Base-by-base conservation (phyloP, 306 rosid genomes). In the Fagus sylvatica region DNA sequence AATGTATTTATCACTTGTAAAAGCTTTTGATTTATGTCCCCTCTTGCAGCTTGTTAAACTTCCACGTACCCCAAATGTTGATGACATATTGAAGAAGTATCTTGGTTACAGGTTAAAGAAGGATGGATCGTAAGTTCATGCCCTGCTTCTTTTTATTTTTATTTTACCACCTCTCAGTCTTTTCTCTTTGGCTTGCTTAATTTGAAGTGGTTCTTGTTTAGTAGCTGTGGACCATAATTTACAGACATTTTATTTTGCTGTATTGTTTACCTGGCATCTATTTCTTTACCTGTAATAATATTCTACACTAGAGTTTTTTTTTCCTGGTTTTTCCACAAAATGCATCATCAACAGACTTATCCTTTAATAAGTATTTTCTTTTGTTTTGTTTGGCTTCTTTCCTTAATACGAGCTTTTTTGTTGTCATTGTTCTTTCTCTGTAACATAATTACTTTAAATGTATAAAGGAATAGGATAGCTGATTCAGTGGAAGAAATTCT, bases 1-100 rank as follows among this genome's bases (percentile, higher is more conserved):
- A 10, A 65, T 17, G 3, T 39, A 37, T 65, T 65, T 17, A 7
- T 65, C 8, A 33, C 46, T 51, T 76, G 53, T 77, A 76, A 28
- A 51, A 70, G 82, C 22, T 62, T 32, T 77, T 55, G 49, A 16
- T 82, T 15, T 54, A 60, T 78, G 55, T 83, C 69, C 53, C 56
- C 30, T 61, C 46, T 74, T 87, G 89, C 97, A 92, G 98, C 95
- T 90, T 54, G 95, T 92, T 60, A 94, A 89, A 83, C 97, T 94
- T 81, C 98, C 98, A 19, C 93, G 98, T 3, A 71, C 80, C 57
- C 98, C 95, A 72, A 95, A 83, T 82, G 93, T 92, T 39, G 90
- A 87, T 51, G 92, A 91, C 79, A 89, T 92, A 80, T 53, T 92
- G 84, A 82, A 84, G 81, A 88, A 85, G 40, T 95, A 95, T 85